Conservation (phyloP, 164 flowering plant species). For the grape (Vitis vinifera) region ASM3070453v1 NC_081817.1:8007501-8008000, state of each 20-base stretch:
- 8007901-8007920: slow-evolving; percentile 84
- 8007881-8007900: slow-evolving; percentile 82
- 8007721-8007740: too few species aligned
- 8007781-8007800: too few species aligned
- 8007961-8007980: not conserved
- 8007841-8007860: slow-evolving; percentile 16
- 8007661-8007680: slow-evolving; percentile 88
- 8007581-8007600: slow-evolving; percentile 38
- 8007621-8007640: slow-evolving; percentile 53
- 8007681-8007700: slow-evolving; percentile 75
- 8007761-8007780: too few species aligned
- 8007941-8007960: too few species aligned
- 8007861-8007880: slow-evolving; percentile 72
- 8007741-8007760: too few species aligned
- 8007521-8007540: too few species aligned
- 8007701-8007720: slow-evolving; percentile 76
- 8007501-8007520: too few species aligned
- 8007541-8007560: slow-evolving; percentile 1
- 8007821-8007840: not conserved
- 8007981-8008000: slow-evolving; percentile 7
- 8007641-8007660: slow-evolving; percentile 91
- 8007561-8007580: slow-evolving; percentile 38
- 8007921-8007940: slow-evolving; percentile 29
- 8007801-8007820: too few species aligned
- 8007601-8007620: slow-evolving; percentile 43